Conservation (phyloP, 1,284 basidiomycete genomes). For the Leccinum fuscescens region DNA sequence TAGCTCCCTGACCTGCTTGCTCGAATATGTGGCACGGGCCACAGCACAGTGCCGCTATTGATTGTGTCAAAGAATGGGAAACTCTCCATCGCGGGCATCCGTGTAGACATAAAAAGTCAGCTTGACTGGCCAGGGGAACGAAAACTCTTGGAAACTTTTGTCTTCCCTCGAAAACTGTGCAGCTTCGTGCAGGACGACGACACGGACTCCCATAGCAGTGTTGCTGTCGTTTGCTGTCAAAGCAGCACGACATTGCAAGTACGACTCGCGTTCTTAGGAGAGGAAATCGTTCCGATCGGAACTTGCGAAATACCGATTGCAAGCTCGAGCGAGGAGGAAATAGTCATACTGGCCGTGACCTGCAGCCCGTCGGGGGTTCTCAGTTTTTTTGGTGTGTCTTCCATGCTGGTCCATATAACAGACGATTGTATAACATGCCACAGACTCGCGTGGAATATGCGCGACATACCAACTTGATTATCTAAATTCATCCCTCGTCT, state of each 20-base stretch:
- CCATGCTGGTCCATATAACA: not conserved
- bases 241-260: conserved; percentile 14
- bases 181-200: conserved; percentile 39
- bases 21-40: conserved; percentile 46
- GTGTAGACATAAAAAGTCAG: conserved; percentile 41
- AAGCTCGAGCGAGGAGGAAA: not conserved
- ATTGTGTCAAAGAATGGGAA: conserved; percentile 46
- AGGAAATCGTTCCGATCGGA: conserved; percentile 17
- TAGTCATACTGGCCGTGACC: conserved; percentile 18
- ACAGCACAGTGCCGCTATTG: conserved; percentile 42
- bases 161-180: conserved; percentile 44
- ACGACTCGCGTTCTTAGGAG: conserved; percentile 22
- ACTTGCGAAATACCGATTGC: conserved; percentile 24
- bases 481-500: conserved; percentile 26
- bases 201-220: conserved; percentile 1
- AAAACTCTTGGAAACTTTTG: conserved; percentile 42
- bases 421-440: conserved; percentile 5
- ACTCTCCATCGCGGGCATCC: conserved; percentile 44
- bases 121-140: conserved; percentile 30
- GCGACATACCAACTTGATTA: conserved; percentile 41
- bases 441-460: conserved; percentile 30
- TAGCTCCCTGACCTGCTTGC: conserved; percentile 47
- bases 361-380: conserved; percentile 30
- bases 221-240: conserved; percentile 24
- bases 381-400: conserved; percentile 31